Evolutionary conservation across 345 rosid genomes (phyloP).

Genomic region (Isatis tinctoria): DNA sequence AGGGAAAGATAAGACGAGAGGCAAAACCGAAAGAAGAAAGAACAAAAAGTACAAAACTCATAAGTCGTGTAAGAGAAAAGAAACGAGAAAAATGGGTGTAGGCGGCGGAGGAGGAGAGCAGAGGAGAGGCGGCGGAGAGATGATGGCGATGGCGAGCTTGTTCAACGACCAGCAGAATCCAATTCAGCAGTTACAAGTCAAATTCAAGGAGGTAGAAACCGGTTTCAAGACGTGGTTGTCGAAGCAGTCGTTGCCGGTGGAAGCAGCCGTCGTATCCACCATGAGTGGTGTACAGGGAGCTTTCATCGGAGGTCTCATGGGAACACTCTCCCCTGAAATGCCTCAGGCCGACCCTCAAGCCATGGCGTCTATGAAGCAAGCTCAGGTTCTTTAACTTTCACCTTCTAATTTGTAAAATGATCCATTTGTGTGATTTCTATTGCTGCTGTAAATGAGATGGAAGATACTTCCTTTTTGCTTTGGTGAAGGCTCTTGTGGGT

Average conservation of each 20-base stretch:
- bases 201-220: slow-evolving; percentile 57
- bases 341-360: slow-evolving; percentile 65
- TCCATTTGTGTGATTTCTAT: not conserved
- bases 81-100: slow-evolving; percentile 37
- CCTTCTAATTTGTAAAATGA: not conserved
- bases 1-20: slow-evolving; percentile 19
- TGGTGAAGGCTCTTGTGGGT: slow-evolving; percentile 69
- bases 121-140: slow-evolving; percentile 25
- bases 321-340: slow-evolving; percentile 49
- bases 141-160: slow-evolving; percentile 35
- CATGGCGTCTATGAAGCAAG: slow-evolving; percentile 77
- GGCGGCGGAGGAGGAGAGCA: slow-evolving; percentile 39
- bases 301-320: slow-evolving; percentile 78
- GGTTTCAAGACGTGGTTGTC: slow-evolving; percentile 74
- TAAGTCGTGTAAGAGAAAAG: not conserved
- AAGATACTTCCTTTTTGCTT: not conserved
- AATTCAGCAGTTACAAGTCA: slow-evolving; percentile 46
- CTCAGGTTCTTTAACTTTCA: slow-evolving; percentile 53
- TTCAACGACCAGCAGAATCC: slow-evolving; percentile 53
- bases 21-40: not conserved
- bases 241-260: slow-evolving; percentile 67
- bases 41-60: not conserved
- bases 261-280: slow-evolving; percentile 73
- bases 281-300: slow-evolving; percentile 75
- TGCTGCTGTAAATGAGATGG: not conserved